Conservation (phyloP, 129 eudicot genomes). For the Rutidosis leptorrhynchoides region DNA sequence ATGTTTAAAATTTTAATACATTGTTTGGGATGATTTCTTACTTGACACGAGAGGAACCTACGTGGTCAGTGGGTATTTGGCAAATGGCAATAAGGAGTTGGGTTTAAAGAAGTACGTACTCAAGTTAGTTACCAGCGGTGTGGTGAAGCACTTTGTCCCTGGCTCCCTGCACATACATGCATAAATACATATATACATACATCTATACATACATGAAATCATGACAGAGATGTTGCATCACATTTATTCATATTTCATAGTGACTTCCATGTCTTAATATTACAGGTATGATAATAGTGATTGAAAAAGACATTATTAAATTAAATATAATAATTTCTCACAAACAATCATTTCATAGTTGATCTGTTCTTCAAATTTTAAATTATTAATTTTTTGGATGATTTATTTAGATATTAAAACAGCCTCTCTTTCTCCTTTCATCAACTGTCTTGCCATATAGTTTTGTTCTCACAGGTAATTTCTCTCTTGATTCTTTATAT, state of each 20-base stretch:
- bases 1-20: not conserved
- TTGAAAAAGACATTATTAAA: constrained; percentile 16
- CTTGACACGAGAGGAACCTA: not conserved
- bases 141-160: not conserved
- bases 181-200: not conserved
- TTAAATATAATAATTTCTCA: not conserved
- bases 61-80: not conserved
- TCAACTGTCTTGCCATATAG: constrained; percentile 24
- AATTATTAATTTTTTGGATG: constrained; percentile 6
- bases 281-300: constrained; percentile 22
- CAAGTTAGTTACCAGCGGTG: not conserved
- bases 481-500: constrained; percentile 20
- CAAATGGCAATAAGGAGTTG: no score
- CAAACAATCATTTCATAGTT: constrained; percentile 1
- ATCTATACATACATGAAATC: constrained; percentile 15
- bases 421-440: constrained; percentile 16
- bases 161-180: not conserved
- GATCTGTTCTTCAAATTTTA: constrained; percentile 1
- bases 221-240: constrained; percentile 27
- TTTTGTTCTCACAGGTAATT: constrained; percentile 24
- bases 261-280: constrained; percentile 33
- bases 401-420: constrained; percentile 28
- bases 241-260: constrained; percentile 13
- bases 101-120: not conserved
- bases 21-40: not conserved